Percentiles rank a stretch among this genome's conserved stretches.
Evolutionary conservation across 1,139 yeast species (phyloP).

Genomic region (Yamadazyma aaseri): DNA sequence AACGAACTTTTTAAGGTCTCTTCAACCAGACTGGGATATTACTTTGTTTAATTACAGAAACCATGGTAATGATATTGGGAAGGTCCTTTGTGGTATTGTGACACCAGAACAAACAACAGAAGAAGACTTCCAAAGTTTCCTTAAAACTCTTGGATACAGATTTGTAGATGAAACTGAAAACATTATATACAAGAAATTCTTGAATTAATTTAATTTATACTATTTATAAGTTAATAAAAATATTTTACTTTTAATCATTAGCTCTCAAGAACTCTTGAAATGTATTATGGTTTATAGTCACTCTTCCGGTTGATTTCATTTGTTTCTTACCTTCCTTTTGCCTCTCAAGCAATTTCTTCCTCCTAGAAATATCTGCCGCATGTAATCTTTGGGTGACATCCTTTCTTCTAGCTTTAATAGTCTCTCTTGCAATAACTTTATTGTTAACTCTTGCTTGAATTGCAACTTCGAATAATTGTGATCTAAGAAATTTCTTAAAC

Average conservation of each 20-base stretch:
- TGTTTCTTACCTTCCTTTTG: constrained; percentile 94
- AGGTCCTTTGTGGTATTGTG: constrained; percentile 83
- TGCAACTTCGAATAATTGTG: constrained; percentile 88
- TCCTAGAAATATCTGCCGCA: constrained; percentile 89
- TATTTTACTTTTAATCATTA: too few species aligned
- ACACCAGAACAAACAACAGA: constrained; percentile 72
- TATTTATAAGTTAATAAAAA: too few species aligned
- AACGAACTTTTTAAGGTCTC: constrained; percentile 67
- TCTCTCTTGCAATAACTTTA: constrained; percentile 84
- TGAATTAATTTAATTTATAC: constrained; percentile 26
- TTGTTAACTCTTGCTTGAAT: constrained; percentile 89
- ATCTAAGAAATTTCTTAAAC: constrained; percentile 73
- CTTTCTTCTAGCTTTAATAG: constrained; percentile 88
- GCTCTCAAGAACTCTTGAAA: constrained; percentile 63
- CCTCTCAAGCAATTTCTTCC: constrained; percentile 81
- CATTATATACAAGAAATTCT: constrained; percentile 74
- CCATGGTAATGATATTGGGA: constrained; percentile 93
- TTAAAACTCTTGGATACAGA: constrained; percentile 71
- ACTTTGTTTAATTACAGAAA: constrained; percentile 95
- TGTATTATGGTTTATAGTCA: constrained; percentile 79
- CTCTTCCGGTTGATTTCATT: constrained; percentile 77
- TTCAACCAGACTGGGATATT: constrained; percentile 84
- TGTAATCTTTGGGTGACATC: constrained; percentile 90
- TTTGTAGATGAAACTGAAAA: constrained; percentile 83
- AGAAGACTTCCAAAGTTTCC: constrained; percentile 62